These are phyloP conservation scores for Castanea mollissima DNA, from an alignment of 306 rosid species.

Conservation along the genomic window DNA sequence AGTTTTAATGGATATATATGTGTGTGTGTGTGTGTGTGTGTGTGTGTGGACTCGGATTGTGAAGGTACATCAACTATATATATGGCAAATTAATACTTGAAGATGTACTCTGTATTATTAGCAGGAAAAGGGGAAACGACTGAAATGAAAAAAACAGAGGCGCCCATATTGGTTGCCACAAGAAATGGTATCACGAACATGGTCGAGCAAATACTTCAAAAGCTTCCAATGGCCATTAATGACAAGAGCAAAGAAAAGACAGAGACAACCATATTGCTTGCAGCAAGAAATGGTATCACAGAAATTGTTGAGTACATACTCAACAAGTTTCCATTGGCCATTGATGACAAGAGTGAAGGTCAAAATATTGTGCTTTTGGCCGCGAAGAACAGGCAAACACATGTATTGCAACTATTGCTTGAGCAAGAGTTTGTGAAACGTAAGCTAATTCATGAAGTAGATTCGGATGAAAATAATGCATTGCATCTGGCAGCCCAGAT, in stretches of 20 bases:
- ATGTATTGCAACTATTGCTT: conserved; percentile 35
- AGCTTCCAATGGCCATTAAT: too few relatives aligned
- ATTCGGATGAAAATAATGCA: conserved; percentile 52
- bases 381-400: conserved; percentile 63
- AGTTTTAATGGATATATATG: too few relatives aligned
- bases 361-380: conserved; percentile 59
- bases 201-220: too few relatives aligned
- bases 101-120: neutral
- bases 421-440: conserved; percentile 19
- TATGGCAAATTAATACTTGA: too few relatives aligned
- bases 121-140: neutral
- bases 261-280: conserved; percentile 48
- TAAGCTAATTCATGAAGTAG: conserved; percentile 33
- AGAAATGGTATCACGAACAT: too few relatives aligned
- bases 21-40: too few relatives aligned
- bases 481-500: conserved; percentile 58
- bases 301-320: conserved; percentile 53
- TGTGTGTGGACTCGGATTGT: too few relatives aligned
- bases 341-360: conserved; percentile 34
- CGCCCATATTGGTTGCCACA: too few relatives aligned
- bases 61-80: too few relatives aligned
- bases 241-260: neutral
- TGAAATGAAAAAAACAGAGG: too few relatives aligned
- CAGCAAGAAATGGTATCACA: conserved; percentile 57
- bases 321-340: conserved; percentile 45